phyloP scores from a whole-genome alignment of 495 filamentous ascomycete genomes.

The Aspergillus egyptiacus region DNA sequence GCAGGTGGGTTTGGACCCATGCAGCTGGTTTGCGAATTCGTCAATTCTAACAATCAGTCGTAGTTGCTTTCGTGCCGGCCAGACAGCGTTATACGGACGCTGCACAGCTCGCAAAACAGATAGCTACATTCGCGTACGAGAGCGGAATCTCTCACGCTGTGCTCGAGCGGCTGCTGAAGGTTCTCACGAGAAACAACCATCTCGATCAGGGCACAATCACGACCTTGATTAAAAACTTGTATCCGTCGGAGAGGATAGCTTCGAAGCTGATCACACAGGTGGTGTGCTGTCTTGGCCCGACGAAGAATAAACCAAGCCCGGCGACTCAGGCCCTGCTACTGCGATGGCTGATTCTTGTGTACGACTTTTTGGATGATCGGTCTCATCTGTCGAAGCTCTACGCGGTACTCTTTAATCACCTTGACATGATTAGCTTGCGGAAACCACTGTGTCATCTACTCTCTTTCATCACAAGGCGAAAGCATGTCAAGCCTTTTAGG shows the following conservation, averaged over 20 bases:
- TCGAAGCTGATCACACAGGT: conserved; percentile 59
- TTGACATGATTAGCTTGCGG: conserved; percentile 65
- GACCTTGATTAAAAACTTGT: conserved; percentile 65
- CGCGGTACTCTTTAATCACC: conserved; percentile 71
- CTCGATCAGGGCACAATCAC: conserved; percentile 70
- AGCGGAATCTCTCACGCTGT: conserved; percentile 56
- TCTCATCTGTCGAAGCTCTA: conserved; percentile 64
- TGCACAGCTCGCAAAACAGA: conserved; percentile 32
- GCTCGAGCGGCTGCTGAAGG: conserved; percentile 58
- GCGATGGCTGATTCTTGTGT: conserved; percentile 74
- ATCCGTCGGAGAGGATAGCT: conserved; percentile 59
- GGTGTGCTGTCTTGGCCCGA: conserved; percentile 71
- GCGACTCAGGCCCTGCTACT: conserved; percentile 62
- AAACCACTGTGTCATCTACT: conserved; percentile 70
- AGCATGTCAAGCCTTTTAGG: conserved; percentile 78
- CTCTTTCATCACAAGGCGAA: conserved; percentile 74
- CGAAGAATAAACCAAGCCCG: conserved; percentile 68
- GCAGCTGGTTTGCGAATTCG: too few species aligned
- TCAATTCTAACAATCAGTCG: not conserved
- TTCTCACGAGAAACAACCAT: conserved; percentile 58
- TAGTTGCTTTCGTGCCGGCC: conserved; percentile 37
- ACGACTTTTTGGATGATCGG: conserved; percentile 65
- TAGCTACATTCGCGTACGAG: conserved; percentile 53
- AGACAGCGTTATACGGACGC: conserved; percentile 43
- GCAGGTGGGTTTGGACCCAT: conserved; percentile 27